A percentile compares a stretch with the other conserved stretches of the same genome.
phyloP scores from a whole-genome alignment of 2,329 filamentous ascomycete genomes.

The Helminthosporium solani region DNA sequence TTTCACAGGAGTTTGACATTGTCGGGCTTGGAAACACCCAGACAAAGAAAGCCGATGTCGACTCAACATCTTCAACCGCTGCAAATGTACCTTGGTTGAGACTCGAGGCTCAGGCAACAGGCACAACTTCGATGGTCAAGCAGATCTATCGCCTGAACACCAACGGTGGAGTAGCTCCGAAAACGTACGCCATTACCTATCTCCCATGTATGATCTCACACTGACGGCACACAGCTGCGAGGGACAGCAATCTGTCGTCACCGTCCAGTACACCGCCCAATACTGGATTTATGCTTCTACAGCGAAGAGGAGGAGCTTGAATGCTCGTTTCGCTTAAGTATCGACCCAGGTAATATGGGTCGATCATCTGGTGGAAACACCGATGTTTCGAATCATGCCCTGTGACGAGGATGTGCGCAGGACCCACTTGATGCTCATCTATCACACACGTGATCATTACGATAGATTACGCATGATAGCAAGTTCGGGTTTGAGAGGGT shows the following conservation, averaged over 20 bases:
- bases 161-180: slow-evolving; percentile 73
- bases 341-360: neutral
- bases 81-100: slow-evolving; percentile 76
- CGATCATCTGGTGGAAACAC: neutral
- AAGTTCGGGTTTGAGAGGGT: too few relatives aligned
- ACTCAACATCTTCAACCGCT: slow-evolving; percentile 61
- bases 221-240: slow-evolving; percentile 57
- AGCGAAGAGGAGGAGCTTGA: slow-evolving; percentile 7
- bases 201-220: neutral
- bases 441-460: too few relatives aligned
- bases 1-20: slow-evolving; percentile 68
- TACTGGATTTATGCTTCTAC: slow-evolving; percentile 61
- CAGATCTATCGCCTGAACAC: slow-evolving; percentile 83
- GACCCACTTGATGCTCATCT: too few relatives aligned
- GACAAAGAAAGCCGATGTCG: slow-evolving; percentile 63
- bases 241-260: slow-evolving; percentile 50
- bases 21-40: slow-evolving; percentile 64
- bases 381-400: neutral
- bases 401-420: too few relatives aligned
- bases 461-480: too few relatives aligned
- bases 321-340: slow-evolving; percentile 2
- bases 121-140: slow-evolving; percentile 52
- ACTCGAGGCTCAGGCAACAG: slow-evolving; percentile 52
- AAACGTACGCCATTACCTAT: neutral
- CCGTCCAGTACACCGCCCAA: slow-evolving; percentile 80